phyloP scores from a whole-genome alignment of 768 basidiomycete species.

The Trametes maxima region DNA sequence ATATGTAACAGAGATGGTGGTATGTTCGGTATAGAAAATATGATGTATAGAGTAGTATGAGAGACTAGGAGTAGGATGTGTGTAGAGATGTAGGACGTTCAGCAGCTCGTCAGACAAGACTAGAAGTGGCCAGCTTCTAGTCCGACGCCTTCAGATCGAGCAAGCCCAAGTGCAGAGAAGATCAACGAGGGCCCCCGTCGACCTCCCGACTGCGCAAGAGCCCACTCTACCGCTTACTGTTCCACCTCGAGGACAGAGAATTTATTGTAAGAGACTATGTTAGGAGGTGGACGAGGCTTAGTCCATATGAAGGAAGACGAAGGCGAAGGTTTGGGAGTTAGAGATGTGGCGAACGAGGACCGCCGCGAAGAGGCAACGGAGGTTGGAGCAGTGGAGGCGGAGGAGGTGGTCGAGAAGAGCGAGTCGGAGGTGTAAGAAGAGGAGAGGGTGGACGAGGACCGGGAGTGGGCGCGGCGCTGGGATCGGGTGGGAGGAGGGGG shows the following conservation, averaged over 20 bases:
- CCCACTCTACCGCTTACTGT: not conserved
- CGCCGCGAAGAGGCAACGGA: not conserved
- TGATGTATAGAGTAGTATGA: not conserved
- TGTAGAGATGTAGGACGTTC: not conserved
- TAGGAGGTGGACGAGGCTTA: not conserved
- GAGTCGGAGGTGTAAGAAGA: not conserved
- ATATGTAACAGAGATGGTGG: too few relatives aligned
- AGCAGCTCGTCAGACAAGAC: not conserved
- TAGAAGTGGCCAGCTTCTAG: conserved; percentile 1
- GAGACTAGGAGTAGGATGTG: not conserved
- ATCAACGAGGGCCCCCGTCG: not conserved
- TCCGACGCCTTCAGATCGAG: conserved; percentile 1
- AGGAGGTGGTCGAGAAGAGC: not conserved
- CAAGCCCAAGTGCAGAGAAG: not conserved
- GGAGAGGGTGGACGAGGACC: not conserved
- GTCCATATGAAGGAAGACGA: not conserved
- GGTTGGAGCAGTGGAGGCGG: not conserved
- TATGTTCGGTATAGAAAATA: too few relatives aligned
- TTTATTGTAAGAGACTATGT: not conserved
- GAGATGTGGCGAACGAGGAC: not conserved
- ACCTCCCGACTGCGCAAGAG: not conserved
- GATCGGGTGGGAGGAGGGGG: not conserved
- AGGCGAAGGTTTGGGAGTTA: not conserved
- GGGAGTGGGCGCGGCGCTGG: not conserved
- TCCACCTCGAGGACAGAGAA: conserved; percentile 11